Percentiles rank a stretch among this genome's conserved stretches.
Conservation (phyloP, 2,329 filamentous ascomycete genomes). For the Pseudogymnoascus sp. region DNA sequence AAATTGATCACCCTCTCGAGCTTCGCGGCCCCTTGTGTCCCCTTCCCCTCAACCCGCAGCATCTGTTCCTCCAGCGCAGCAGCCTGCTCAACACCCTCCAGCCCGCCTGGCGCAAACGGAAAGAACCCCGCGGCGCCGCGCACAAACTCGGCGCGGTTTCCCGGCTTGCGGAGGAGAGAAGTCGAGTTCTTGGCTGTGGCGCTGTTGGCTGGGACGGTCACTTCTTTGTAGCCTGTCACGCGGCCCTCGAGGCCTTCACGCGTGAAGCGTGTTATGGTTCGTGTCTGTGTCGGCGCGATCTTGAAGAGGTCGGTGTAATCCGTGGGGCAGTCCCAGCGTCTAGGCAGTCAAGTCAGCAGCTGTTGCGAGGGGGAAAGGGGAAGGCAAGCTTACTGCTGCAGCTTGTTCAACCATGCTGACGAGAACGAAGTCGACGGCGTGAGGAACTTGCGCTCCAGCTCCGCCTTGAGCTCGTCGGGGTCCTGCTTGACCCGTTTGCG, state of each 20-base stretch:
- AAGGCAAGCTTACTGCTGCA: conserved; percentile 58
- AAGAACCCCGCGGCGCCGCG: conserved; percentile 89
- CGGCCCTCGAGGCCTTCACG: conserved; percentile 85
- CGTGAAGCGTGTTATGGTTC: conserved; percentile 88
- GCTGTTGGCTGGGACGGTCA: conserved; percentile 81
- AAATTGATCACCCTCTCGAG: conserved; percentile 85
- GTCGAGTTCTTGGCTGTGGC: conserved; percentile 94
- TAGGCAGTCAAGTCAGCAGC: conserved; percentile 19
- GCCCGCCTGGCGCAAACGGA: conserved; percentile 82
- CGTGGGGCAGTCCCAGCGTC: conserved; percentile 70
- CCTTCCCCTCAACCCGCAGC: conserved; percentile 41
- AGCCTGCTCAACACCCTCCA: conserved; percentile 78
- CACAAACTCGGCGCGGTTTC: conserved; percentile 80
- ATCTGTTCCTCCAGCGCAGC: conserved; percentile 75
- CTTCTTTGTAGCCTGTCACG: conserved; percentile 88
- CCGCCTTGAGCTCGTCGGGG: conserved; percentile 56
- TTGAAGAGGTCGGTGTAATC: conserved; percentile 80
- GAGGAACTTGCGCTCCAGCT: conserved; percentile 70
- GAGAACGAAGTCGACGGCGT: conserved; percentile 74
- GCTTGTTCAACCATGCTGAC: conserved; percentile 73
- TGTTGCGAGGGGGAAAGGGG: neutral
- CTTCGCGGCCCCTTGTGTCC: conserved; percentile 40
- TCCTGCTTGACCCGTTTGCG: conserved; percentile 43
- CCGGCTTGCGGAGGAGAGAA: conserved; percentile 77
- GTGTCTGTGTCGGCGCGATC: conserved; percentile 81